These are phyloP conservation scores for Nemania bipapillata DNA, from an alignment of 2,329 filamentous ascomycete genomes.

Conservation along the genomic window DNA sequence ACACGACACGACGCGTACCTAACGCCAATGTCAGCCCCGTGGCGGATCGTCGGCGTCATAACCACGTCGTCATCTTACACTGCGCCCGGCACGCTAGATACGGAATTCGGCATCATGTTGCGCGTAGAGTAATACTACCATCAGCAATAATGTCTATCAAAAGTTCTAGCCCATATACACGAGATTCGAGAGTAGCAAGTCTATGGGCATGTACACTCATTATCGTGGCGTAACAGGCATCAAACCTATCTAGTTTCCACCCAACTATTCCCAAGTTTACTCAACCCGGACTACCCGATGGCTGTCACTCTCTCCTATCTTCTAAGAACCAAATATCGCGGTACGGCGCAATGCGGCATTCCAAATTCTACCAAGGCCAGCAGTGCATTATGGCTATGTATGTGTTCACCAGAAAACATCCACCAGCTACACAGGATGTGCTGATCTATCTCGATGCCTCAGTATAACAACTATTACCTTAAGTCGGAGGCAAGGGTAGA, in stretches of 20 bases:
- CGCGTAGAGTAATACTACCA: not conserved
- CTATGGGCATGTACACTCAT: not conserved
- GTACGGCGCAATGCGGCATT: not conserved
- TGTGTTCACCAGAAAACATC: not conserved
- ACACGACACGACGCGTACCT: no score
- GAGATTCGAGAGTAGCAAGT: not conserved
- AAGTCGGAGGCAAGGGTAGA: not conserved
- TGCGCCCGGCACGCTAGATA: not conserved
- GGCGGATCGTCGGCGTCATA: not conserved
- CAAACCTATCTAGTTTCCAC: not conserved
- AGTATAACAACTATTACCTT: not conserved
- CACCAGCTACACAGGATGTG: not conserved
- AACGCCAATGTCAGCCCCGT: constrained; percentile 20
- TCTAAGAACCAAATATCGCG: not conserved
- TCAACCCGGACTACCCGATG: not conserved
- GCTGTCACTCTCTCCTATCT: not conserved
- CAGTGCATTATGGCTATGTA: not conserved
- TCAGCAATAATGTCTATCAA: constrained; percentile 4
- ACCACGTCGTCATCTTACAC: not conserved
- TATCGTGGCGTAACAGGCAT: not conserved
- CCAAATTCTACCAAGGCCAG: not conserved
- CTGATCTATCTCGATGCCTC: not conserved
- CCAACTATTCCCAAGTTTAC: not conserved
- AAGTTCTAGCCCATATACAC: not conserved
- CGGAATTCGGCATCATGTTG: constrained; percentile 1